These are phyloP conservation scores for Xylaria bambusicola DNA, from an alignment of 495 filamentous ascomycete species.

Conservation along the genomic window DNA sequence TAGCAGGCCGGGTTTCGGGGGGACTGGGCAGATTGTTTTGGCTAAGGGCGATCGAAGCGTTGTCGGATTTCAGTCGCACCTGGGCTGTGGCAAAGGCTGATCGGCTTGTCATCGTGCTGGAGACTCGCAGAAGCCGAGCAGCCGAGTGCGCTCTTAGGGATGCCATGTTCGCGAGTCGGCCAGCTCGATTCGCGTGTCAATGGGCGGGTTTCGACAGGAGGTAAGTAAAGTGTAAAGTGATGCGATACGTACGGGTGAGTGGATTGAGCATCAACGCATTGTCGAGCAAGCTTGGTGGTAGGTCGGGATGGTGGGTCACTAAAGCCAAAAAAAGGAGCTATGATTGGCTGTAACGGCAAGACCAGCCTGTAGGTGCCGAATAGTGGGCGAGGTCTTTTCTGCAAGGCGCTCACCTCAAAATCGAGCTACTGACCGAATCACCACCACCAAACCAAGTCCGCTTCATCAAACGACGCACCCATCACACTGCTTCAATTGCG, in stretches of 20 bases:
- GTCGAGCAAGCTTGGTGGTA: constrained; percentile 10
- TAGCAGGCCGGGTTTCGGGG: constrained; percentile 45
- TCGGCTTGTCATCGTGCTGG: constrained; percentile 35
- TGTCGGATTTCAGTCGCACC: constrained; percentile 49
- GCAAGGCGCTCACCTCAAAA: constrained; percentile 25
- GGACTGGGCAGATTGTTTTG: constrained; percentile 27
- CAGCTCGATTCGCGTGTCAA: constrained; percentile 11
- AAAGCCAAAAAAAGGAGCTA: not conserved
- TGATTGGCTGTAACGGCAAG: constrained; percentile 34
- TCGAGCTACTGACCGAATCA: constrained; percentile 34
- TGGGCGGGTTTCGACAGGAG: constrained; percentile 14
- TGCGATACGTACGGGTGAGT: not conserved
- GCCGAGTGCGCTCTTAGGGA: constrained; percentile 46
- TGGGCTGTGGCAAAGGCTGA: constrained; percentile 40
- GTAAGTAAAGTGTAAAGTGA: not conserved
- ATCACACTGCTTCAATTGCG: constrained; percentile 30
- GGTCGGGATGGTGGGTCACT: constrained; percentile 8
- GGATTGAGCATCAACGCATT: not conserved
- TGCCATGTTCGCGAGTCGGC: constrained; percentile 27
- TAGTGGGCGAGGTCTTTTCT: constrained; percentile 39
- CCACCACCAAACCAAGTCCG: constrained; percentile 9
- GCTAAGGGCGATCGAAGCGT: constrained; percentile 33
- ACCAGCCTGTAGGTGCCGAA: constrained; percentile 12
- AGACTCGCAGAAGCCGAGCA: constrained; percentile 47
- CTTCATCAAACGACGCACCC: constrained; percentile 23